These are phyloP conservation scores for Vicia villosa DNA, from an alignment of 306 rosid species.

Conservation along the genomic window DNA sequence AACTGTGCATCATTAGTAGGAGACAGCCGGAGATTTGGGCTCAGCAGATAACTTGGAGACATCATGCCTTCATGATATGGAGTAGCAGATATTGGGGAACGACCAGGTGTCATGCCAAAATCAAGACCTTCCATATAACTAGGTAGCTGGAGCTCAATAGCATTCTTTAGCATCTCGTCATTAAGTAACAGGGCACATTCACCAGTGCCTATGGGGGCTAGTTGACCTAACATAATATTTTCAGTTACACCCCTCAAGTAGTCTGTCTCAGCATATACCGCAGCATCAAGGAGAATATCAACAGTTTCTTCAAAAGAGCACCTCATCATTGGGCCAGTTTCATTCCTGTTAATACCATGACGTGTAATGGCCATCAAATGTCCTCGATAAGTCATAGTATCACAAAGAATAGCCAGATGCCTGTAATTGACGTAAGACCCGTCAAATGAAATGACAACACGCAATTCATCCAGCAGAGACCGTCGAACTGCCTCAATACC, in stretches of 20 bases:
- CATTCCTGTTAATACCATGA: constrained; percentile 93
- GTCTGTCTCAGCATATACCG: constrained; percentile 91
- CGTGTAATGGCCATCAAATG: constrained; percentile 99
- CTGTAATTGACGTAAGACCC: constrained; percentile 97
- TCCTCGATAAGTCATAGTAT: constrained; percentile 97
- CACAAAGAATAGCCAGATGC: constrained; percentile 97
- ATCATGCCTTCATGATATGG: constrained; percentile 95
- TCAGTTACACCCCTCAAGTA: constrained; percentile 92
- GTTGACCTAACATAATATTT: constrained; percentile 96
- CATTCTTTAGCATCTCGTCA: constrained; percentile 96
- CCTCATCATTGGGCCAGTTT: constrained; percentile 99
- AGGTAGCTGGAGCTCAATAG: constrained; percentile 95
- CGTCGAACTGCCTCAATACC: constrained; percentile 98
- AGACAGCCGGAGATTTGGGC: constrained; percentile 89
- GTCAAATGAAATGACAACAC: constrained; percentile 95
- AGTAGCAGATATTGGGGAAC: constrained; percentile 89
- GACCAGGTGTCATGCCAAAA: constrained; percentile 96
- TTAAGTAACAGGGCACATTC: constrained; percentile 82
- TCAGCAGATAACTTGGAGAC: constrained; percentile 90
- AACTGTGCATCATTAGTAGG: constrained; percentile 92
- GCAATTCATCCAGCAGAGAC: constrained; percentile 82
- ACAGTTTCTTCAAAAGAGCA: constrained; percentile 99
- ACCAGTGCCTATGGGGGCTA: constrained; percentile 98
- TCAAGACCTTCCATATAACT: constrained; percentile 97
- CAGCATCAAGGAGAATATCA: constrained; percentile 97